phyloP scores from a whole-genome alignment of 176 grass and related monocot species.

The Oryza nivara region DNA sequence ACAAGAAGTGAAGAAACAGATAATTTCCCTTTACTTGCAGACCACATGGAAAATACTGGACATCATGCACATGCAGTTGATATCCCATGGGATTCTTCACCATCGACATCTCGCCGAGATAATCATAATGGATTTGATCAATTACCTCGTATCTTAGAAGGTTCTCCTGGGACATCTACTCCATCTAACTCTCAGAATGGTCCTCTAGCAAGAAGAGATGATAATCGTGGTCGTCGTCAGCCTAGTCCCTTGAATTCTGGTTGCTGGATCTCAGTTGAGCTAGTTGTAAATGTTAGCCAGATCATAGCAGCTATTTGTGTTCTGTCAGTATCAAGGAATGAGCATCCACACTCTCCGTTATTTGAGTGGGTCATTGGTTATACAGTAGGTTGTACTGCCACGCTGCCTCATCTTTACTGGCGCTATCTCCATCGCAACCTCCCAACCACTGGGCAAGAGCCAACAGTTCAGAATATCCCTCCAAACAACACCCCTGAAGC shows the following conservation, averaged over 20 bases:
- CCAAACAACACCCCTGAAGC: slow-evolving; percentile 53
- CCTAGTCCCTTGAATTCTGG: slow-evolving; percentile 89
- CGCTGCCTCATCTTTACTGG: slow-evolving; percentile 93
- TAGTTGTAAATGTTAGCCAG: slow-evolving; percentile 78
- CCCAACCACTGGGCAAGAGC: slow-evolving; percentile 50
- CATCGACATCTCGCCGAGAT: slow-evolving; percentile 47
- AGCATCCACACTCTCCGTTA: slow-evolving; percentile 72
- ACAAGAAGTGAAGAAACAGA: slow-evolving; percentile 37
- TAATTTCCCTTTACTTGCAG: slow-evolving; percentile 55
- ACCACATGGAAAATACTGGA: slow-evolving; percentile 45
- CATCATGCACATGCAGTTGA: slow-evolving; percentile 53
- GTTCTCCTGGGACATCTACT: slow-evolving; percentile 39
- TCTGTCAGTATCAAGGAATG: slow-evolving; percentile 72
- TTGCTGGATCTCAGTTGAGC: slow-evolving; percentile 89
- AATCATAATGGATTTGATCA: slow-evolving; percentile 41
- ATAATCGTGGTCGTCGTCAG: slow-evolving; percentile 51
- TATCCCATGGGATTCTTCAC: slow-evolving; percentile 62
- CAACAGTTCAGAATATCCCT: slow-evolving; percentile 52
- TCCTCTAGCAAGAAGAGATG: slow-evolving; percentile 55
- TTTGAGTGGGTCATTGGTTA: slow-evolving; percentile 92
- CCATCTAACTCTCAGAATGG: slow-evolving; percentile 48
- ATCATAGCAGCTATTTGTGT: slow-evolving; percentile 84
- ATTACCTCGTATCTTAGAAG: slow-evolving; percentile 42
- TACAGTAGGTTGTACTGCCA: slow-evolving; percentile 75
- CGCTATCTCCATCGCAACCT: slow-evolving; percentile 72